phyloP scores from a whole-genome alignment of 139 green algal species.

The Chlamydomonas asymmetrica region DNA sequence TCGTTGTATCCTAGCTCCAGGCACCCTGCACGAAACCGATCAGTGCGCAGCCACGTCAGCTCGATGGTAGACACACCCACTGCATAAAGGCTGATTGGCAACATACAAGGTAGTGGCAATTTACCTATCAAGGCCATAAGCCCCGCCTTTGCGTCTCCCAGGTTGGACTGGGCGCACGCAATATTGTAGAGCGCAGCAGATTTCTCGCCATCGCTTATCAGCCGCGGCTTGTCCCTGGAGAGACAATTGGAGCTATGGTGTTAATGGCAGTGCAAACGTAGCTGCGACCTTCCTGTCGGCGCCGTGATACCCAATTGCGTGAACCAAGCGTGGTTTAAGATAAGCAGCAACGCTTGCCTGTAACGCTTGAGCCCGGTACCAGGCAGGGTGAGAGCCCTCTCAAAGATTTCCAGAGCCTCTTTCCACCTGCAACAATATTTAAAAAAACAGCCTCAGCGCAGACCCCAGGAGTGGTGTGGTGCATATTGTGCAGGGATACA shows the following conservation, averaged over 20 bases:
- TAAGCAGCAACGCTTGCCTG: constrained; percentile 40
- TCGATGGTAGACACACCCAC: too few species aligned
- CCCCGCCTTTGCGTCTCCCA: constrained; percentile 55
- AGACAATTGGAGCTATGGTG: too few species aligned
- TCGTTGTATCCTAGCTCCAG: constrained; percentile 74
- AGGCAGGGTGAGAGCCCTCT: constrained; percentile 71
- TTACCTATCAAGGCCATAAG: constrained; percentile 65
- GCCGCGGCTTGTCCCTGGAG: constrained; percentile 74
- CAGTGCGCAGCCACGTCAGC: too few species aligned
- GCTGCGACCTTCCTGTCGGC: too few species aligned
- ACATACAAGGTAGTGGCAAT: too few species aligned
- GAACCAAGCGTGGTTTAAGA: too few species aligned
- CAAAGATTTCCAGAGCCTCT: constrained; percentile 71
- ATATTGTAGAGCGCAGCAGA: constrained; percentile 83
- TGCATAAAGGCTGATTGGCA: not conserved
- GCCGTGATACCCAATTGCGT: too few species aligned
- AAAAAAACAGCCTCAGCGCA: too few species aligned
- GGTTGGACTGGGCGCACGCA: constrained; percentile 72
- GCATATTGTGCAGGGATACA: not conserved
- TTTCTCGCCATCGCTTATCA: constrained; percentile 70
- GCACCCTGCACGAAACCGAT: constrained; percentile 51
- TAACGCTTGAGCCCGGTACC: constrained; percentile 78
- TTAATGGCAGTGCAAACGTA: too few species aligned
- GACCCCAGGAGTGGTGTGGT: too few species aligned
- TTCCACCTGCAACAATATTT: constrained; percentile 47